Evolutionary conservation across 1,284 basidiomycete species (phyloP).

Genomic region (Athelia psychrophila): DNA sequence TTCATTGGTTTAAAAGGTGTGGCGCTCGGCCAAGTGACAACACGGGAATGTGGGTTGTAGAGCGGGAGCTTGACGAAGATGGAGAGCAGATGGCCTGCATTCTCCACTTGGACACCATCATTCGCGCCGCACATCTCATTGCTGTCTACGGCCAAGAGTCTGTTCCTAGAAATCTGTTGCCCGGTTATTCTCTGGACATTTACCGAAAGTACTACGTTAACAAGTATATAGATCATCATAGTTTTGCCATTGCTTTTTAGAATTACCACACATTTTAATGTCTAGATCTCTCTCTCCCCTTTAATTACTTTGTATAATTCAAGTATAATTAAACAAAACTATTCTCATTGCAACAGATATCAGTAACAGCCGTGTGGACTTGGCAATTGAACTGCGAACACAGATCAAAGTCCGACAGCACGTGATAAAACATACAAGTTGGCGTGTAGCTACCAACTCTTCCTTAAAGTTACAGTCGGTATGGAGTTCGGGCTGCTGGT

Average conservation of each 20-base stretch:
- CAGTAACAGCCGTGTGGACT: too few species aligned
- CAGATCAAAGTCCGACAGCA: too few species aligned
- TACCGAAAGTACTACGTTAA: conserved; percentile 9
- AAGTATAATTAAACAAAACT: too few species aligned
- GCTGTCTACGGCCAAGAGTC: conserved; percentile 3
- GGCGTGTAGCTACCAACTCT: too few species aligned
- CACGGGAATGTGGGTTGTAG: not conserved
- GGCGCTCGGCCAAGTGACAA: not conserved
- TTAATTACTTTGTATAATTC: too few species aligned
- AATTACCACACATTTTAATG: not conserved
- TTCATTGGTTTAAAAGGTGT: not conserved
- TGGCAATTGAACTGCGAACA: too few species aligned
- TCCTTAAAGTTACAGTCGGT: too few species aligned
- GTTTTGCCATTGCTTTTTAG: conserved; percentile 6
- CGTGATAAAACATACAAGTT: too few species aligned
- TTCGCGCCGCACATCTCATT: conserved; percentile 11
- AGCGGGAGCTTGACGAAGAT: not conserved
- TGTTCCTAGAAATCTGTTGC: not conserved
- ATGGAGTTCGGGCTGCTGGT: too few species aligned
- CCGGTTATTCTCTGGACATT: conserved; percentile 1
- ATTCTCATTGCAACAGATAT: too few species aligned
- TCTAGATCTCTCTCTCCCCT: not conserved
- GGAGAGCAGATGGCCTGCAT: not conserved
- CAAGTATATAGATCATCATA: conserved; percentile 11
- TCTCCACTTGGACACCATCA: conserved; percentile 6